Percentiles rank a stretch among this genome's conserved stretches.
These are phyloP conservation scores for Hirschioporus abietinus DNA, from an alignment of 768 basidiomycete species.

Conservation along the genomic window DNA sequence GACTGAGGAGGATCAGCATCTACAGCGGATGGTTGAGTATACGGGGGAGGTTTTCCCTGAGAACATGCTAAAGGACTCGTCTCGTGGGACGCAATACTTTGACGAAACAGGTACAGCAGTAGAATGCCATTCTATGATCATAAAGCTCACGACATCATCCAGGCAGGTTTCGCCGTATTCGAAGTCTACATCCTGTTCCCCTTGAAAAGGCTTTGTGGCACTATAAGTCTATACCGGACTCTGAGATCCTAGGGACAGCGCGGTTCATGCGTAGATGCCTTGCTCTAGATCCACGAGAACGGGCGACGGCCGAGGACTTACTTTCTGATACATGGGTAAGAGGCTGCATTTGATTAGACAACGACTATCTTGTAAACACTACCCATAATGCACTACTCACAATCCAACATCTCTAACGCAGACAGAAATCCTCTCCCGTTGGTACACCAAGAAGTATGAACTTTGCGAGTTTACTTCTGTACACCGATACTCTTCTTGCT, in stretches of 20 bases:
- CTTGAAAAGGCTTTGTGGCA: not conserved
- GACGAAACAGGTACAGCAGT: not conserved
- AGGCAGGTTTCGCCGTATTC: not conserved
- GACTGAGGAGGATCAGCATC: not conserved
- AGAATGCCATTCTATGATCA: not conserved
- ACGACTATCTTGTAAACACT: not conserved
- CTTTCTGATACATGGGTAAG: slow-evolving; percentile 7
- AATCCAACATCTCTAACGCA: too few relatives aligned
- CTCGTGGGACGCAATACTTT: not conserved
- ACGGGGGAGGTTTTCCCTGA: not conserved
- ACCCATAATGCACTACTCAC: too few relatives aligned
- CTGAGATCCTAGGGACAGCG: slow-evolving; percentile 7
- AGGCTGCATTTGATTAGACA: slow-evolving; percentile 11
- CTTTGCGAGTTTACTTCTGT: too few relatives aligned
- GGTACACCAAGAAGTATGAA: too few relatives aligned
- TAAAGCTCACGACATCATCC: not conserved
- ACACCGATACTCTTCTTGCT: too few relatives aligned
- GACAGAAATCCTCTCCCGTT: too few relatives aligned
- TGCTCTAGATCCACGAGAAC: slow-evolving; percentile 2
- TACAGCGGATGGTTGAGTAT: not conserved
- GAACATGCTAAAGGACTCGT: not conserved
- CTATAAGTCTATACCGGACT: not conserved
- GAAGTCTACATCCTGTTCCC: not conserved
- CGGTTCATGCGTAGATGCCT: slow-evolving; percentile 11
- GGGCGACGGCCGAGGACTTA: slow-evolving; percentile 6